phyloP scores from a whole-genome alignment of 2,329 filamentous ascomycete genomes.

The Aspergillus puulaauensis region DNA sequence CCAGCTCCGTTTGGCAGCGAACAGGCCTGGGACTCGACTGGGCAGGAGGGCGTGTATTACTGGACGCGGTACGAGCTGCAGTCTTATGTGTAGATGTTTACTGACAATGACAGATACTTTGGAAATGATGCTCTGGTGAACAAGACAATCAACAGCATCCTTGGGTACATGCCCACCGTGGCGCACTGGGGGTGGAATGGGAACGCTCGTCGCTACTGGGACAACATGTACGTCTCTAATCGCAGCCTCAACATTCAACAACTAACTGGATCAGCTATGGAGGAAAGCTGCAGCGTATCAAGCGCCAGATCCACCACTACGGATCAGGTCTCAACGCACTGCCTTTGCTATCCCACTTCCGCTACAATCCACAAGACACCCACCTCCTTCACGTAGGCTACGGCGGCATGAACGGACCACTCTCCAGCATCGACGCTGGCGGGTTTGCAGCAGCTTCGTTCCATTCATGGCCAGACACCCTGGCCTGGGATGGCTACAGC shows the following conservation, averaged over 20 bases:
- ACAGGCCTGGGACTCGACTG: conserved; percentile 64
- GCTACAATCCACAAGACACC: conserved; percentile 45
- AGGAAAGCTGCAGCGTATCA: conserved; percentile 42
- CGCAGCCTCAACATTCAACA: too few species aligned
- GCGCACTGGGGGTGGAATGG: conserved; percentile 65
- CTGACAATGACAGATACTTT: conserved; percentile 45
- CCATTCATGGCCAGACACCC: conserved; percentile 57
- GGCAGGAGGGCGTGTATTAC: conserved; percentile 62
- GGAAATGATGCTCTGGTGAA: conserved; percentile 44
- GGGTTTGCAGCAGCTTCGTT: conserved; percentile 58
- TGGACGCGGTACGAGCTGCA: conserved; percentile 40
- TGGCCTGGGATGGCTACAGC: conserved; percentile 57
- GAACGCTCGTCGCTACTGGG: conserved; percentile 62
- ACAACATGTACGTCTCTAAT: conserved; percentile 43
- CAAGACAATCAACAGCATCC: conserved; percentile 57
- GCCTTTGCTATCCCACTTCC: conserved; percentile 54
- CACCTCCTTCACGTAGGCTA: conserved; percentile 57
- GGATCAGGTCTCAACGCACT: conserved; percentile 59
- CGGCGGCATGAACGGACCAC: conserved; percentile 53
- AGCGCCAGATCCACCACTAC: conserved; percentile 61
- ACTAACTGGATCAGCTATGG: conserved; percentile 31
- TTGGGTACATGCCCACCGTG: conserved; percentile 58
- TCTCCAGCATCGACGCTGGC: conserved; percentile 56
- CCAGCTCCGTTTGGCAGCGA: conserved; percentile 60
- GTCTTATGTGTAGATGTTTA: neutral